Base-by-base conservation (phyloP, 2,329 filamentous ascomycete species). In the Volutella citrinella region DNA sequence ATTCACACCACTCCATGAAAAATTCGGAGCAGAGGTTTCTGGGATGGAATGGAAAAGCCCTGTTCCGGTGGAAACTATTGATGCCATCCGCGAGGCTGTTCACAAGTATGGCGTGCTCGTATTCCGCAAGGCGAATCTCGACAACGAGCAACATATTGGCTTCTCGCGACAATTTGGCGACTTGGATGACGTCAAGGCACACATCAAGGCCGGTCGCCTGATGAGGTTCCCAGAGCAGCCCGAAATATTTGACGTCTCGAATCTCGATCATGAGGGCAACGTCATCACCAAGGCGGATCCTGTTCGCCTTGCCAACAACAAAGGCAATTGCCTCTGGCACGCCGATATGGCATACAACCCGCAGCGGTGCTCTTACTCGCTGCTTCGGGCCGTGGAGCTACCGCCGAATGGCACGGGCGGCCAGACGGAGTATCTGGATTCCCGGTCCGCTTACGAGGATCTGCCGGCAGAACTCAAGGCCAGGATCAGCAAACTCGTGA, bases 241-340 rank as follows among this genome's bases (percentile, higher is more conserved):
- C 3, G 33, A 35, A 17, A 35, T 35, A 14, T 35, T 35, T 16
- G 33, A 35, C 15, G 33, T 35, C 5, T 35, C 33, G 10, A 35
- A 35, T 11, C 14, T 35, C 6, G 33, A 35, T 14, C 27, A 35
- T n/a, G 12, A 35, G 8, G 33, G 14, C 9, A 19, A 14, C 2
- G 27, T 35, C 10, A 10, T 35, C 3, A 35, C 33, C 4, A 22
- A 35, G 10, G 17, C 17, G 3, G 33, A 35, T 13, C 33, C 33
- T 4, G 33, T 35, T 6, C 25, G 33, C n/a, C 29, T 25, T 26
- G 33, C 21, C 7, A 21, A 19, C 10, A 34, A 34, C 15, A 28
- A 34, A 15, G 32, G 32, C 8, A 34, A 34, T 13, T 27, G 10
- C 10, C 32, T 34, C 10, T 34, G 32, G 32, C 32, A 34, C 15